phyloP scores from a whole-genome alignment of 305 asterid genomes.

The Fraxinus dipetala region DNA sequence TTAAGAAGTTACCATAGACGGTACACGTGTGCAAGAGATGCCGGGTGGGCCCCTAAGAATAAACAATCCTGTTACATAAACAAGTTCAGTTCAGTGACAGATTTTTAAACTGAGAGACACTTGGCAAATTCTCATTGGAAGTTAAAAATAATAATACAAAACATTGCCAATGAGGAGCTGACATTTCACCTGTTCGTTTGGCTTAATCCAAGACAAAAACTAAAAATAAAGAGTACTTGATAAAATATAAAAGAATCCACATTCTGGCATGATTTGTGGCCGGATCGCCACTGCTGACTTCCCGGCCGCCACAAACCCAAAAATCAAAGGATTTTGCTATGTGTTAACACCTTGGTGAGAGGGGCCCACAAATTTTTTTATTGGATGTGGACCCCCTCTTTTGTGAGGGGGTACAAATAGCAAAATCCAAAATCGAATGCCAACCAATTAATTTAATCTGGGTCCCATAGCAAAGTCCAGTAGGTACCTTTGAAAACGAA shows the following conservation, averaged over 20 bases:
- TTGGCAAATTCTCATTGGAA: too few relatives aligned
- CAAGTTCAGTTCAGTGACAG: too few relatives aligned
- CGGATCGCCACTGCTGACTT: background rate
- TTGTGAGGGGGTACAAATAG: background rate
- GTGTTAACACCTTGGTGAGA: background rate
- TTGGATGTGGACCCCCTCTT: background rate
- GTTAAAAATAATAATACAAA: too few relatives aligned
- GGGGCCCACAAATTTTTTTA: background rate
- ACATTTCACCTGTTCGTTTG: too few relatives aligned
- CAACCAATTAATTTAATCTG: background rate
- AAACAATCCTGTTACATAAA: background rate
- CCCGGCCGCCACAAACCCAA: background rate
- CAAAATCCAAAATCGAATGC: background rate
- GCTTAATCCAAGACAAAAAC: background rate
- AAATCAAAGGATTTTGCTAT: background rate
- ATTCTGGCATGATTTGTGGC: background rate
- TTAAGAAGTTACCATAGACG: background rate
- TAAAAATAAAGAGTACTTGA: background rate
- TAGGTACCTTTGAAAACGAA: background rate
- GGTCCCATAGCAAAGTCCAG: background rate
- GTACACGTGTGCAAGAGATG: background rate
- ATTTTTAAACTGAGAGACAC: too few relatives aligned
- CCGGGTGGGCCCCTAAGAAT: background rate
- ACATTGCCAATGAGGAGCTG: too few relatives aligned
- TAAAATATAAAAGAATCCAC: background rate